Evolutionary conservation across 441 rosid species (phyloP), one percentile per base, ranked within the genome.

Genomic region (Erysimum pusillum): DNA sequence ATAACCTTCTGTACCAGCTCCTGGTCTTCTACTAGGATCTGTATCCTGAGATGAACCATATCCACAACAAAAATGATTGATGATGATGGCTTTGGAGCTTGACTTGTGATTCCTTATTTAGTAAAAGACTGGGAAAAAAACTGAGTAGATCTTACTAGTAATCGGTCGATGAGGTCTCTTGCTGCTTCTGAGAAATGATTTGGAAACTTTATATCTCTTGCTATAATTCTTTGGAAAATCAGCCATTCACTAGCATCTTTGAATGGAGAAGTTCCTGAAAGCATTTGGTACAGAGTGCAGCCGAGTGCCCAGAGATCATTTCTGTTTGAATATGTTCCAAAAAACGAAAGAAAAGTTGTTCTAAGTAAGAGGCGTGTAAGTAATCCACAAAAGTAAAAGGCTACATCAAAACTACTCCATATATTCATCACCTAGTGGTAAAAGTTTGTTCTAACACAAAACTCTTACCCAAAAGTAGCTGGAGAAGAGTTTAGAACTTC

Each of bases 251-350:
- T 96, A 36, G 98, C 89, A 86, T 94, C 99, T 80, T 90, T 94
- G 85, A 96, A 96, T 74, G 99, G 99, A 78, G 98, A 94, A 78
- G 97, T 89, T 84, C 99, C 99, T 57, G 98, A 94, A 86, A 96
- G 98, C 99, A 96, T 94, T 92, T 96, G 99, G 94, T 91, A 96
- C 83, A 96, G 86, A 52, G 98, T 96, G 91, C 99, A 96, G 87
- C 98, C 99, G 46, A 96, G 91, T 45, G 99, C 98, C 98, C 99
- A 96, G 62, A 94, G 93, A 78, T 96, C 99, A 83, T 94, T 93
- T 89, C 99, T 96, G 95, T 88, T 86, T 81, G 64, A 79, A 85
- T 79, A 65, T 71, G 76, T 75, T 77, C 77, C 79, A 79, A 45
- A 83, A 59, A 36, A 62, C 69, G 62, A 87, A 68, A 79, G 59